These are phyloP conservation scores for Narthecium ossifragum DNA, from an alignment of 106 monocot species.

Conservation along the genomic window DNA sequence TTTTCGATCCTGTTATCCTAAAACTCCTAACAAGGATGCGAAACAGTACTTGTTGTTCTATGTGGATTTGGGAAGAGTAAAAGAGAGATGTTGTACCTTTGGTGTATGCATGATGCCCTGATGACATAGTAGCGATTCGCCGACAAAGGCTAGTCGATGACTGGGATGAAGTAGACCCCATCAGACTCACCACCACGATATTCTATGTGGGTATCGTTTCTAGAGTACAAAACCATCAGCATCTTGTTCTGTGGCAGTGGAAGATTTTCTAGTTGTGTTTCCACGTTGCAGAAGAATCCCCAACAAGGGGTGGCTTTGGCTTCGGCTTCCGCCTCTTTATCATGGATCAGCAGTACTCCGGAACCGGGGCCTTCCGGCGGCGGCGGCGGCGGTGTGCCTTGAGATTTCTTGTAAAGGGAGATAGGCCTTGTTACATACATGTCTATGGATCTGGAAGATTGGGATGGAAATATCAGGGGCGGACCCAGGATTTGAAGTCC, in stretches of 20 bases:
- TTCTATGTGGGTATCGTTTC: not conserved
- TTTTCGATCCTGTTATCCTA: not conserved
- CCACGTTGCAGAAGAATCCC: not conserved
- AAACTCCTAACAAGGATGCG: not conserved
- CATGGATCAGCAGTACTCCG: constrained; percentile 16
- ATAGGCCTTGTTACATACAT: constrained; percentile 5
- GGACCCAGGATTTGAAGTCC: too few species aligned
- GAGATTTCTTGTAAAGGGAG: not conserved
- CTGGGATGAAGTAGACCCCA: constrained; percentile 35
- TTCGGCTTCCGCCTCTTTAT: constrained; percentile 7
- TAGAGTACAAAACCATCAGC: constrained; percentile 7
- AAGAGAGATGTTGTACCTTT: constrained; percentile 11
- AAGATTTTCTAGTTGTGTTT: not conserved
- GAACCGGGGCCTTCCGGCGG: constrained; percentile 12
- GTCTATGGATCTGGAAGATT: too few species aligned
- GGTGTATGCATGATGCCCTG: constrained; percentile 12
- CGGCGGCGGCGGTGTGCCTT: not conserved
- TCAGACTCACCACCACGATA: too few species aligned
- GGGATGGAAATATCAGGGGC: too few species aligned
- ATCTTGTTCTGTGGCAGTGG: constrained; percentile 22
- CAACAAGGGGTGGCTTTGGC: constrained; percentile 8
- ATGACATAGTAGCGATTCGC: constrained; percentile 35
- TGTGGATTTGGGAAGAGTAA: not conserved
- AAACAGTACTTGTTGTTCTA: not conserved
- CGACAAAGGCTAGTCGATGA: constrained; percentile 22